phyloP scores from a whole-genome alignment of 2,329 filamentous ascomycete genomes.

The Grosmannia serpens region DNA sequence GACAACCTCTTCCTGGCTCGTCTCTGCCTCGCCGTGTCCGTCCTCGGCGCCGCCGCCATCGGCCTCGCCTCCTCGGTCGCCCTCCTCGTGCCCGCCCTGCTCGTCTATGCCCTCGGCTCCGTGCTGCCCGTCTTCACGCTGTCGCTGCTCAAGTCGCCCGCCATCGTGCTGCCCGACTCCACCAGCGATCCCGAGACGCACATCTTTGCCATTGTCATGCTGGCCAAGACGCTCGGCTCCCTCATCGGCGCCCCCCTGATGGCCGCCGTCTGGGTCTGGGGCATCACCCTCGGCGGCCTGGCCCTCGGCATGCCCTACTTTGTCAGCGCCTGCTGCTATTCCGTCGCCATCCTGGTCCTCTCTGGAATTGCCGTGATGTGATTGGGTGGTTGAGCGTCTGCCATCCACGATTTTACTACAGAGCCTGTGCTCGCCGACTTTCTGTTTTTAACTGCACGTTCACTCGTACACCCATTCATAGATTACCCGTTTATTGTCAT shows the following conservation, averaged over 20 bases:
- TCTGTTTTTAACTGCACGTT: not conserved
- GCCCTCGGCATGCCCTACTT: conserved; percentile 28
- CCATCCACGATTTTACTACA: not conserved
- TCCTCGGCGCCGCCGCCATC: conserved; percentile 31
- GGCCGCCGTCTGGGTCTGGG: conserved; percentile 34
- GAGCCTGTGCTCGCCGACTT: no score
- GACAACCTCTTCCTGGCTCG: conserved; percentile 24
- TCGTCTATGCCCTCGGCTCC: conserved; percentile 36
- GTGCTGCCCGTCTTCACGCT: conserved; percentile 38
- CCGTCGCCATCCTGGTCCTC: conserved; percentile 14
- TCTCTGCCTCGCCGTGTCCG: conserved; percentile 25
- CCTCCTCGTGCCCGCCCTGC: conserved; percentile 29
- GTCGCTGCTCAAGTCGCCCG: conserved; percentile 33
- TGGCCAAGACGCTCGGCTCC: conserved; percentile 35
- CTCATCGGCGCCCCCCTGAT: conserved; percentile 35
- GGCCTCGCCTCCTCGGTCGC: conserved; percentile 25
- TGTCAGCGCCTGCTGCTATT: conserved; percentile 27
- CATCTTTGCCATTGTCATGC: conserved; percentile 39
- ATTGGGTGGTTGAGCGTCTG: not conserved
- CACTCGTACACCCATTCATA: no score
- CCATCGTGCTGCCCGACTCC: conserved; percentile 14
- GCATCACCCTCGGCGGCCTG: conserved; percentile 25
- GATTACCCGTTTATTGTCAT: no score
- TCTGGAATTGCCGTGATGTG: not conserved
- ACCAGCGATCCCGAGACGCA: conserved; percentile 14